Percentiles rank a stretch among this genome's conserved stretches.
Conservation (phyloP, 176 grass and related monocot genomes). For the Juncus inflexus region DNA sequence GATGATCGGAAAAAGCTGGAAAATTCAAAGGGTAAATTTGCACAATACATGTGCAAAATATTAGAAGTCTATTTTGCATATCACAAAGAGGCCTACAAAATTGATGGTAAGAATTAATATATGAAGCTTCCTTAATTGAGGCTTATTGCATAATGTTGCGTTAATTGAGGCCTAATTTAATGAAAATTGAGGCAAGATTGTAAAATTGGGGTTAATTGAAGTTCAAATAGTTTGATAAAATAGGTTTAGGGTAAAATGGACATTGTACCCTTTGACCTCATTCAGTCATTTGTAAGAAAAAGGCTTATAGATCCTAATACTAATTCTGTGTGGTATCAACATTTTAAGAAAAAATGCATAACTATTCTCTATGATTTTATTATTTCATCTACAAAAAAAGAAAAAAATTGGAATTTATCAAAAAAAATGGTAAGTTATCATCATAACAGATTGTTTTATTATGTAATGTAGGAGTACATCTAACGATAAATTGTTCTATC, state of each 20-base stretch:
- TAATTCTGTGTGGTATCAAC: too few species aligned
- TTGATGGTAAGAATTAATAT: conserved; percentile 39
- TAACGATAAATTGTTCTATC: too few species aligned
- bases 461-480: too few species aligned
- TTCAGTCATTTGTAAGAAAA: too few species aligned
- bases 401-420: background rate
- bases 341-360: too few species aligned
- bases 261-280: too few species aligned
- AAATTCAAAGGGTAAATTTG: conserved; percentile 62
- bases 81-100: conserved; percentile 64
- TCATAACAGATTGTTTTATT: too few species aligned
- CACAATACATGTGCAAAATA: conserved; percentile 79
- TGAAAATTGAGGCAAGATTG: background rate
- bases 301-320: too few species aligned
- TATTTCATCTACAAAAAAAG: background rate
- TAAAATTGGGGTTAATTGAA: too few species aligned
- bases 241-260: too few species aligned
- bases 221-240: too few species aligned
- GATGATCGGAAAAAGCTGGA: conserved; percentile 55
- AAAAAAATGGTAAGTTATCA: background rate
- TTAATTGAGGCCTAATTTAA: conserved; percentile 8
- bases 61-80: conserved; percentile 75
- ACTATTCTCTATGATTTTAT: too few species aligned
- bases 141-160: background rate
- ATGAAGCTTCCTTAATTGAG: background rate